phyloP scores from a whole-genome alignment of 2,329 filamentous ascomycete genomes.

The Exophiala dermatitidis region DNA sequence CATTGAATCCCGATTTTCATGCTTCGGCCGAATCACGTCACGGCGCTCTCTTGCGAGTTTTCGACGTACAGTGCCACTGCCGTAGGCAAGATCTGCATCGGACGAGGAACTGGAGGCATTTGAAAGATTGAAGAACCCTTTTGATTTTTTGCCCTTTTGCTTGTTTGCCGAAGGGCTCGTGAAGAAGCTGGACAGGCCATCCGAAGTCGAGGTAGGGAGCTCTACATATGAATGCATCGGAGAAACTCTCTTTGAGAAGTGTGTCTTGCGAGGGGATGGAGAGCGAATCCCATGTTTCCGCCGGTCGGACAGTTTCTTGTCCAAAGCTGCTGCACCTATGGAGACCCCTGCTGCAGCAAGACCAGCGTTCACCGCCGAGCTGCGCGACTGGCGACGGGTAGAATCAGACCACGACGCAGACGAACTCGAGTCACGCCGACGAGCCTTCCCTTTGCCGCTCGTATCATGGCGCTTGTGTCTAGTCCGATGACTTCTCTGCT shows the following conservation, averaged over 20 bases:
- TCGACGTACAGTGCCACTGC: conserved; percentile 46
- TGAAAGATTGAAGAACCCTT: conserved; percentile 48
- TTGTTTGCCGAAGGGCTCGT: conserved; percentile 52
- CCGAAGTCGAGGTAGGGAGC: conserved; percentile 53
- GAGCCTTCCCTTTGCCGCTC: background rate
- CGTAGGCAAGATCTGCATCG: conserved; percentile 62
- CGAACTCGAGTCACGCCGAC: conserved; percentile 17
- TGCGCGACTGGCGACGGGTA: conserved; percentile 5
- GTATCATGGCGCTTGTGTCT: conserved; percentile 4
- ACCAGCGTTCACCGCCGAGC: conserved; percentile 34
- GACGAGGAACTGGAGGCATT: conserved; percentile 62
- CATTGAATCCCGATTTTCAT: conserved; percentile 35
- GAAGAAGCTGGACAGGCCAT: conserved; percentile 58
- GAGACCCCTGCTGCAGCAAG: conserved; percentile 34
- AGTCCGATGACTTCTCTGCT: conserved; percentile 29
- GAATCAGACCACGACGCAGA: conserved; percentile 12
- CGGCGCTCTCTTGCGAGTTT: conserved; percentile 28
- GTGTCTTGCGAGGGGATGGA: conserved; percentile 29
- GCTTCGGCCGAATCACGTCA: conserved; percentile 20
- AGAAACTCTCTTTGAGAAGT: conserved; percentile 38
- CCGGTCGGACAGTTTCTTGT: conserved; percentile 26
- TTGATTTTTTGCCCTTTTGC: conserved; percentile 37
- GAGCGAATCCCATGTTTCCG: conserved; percentile 34
- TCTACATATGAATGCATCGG: conserved; percentile 58
- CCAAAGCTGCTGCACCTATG: conserved; percentile 30